Conservation (phyloP, 225 moss, liverwort and hornwort genomes). For the Antitrichia curtipendula region DNA sequence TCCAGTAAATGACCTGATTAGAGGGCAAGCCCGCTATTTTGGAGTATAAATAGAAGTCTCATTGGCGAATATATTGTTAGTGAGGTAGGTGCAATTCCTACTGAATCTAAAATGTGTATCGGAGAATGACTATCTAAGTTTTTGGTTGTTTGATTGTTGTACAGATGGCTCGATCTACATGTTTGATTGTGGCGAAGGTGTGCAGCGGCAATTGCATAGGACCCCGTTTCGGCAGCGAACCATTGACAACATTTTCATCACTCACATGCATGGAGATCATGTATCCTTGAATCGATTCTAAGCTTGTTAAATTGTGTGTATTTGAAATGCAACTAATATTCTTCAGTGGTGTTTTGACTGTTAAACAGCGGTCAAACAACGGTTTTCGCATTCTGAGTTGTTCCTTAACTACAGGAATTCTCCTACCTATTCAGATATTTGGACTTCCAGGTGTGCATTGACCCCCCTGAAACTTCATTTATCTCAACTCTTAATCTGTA, state of each 20-base stretch:
- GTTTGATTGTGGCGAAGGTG: constrained; percentile 98
- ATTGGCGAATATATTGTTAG: neutral
- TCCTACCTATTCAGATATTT: constrained; percentile 48
- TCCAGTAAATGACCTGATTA: neutral
- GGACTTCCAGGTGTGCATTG: constrained; percentile 80
- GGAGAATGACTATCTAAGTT: neutral
- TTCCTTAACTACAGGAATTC: constrained; percentile 22
- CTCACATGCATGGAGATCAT: constrained; percentile 99
- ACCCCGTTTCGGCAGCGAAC: constrained; percentile 79
- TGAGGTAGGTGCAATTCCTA: neutral
- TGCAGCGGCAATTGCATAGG: constrained; percentile 70
- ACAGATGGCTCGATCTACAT: constrained; percentile 77
- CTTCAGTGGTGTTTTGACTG: neutral
- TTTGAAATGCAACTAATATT: neutral
- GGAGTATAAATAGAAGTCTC: neutral
- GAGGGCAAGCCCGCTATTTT: neutral
- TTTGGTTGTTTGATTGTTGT: neutral
- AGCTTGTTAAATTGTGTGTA: neutral
- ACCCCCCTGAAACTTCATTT: neutral
- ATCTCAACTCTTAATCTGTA: neutral
- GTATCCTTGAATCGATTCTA: constrained; percentile 53
- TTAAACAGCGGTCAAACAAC: neutral
- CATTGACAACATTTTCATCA: constrained; percentile 82
- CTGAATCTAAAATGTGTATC: neutral
- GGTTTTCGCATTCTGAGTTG: neutral